phyloP scores from a whole-genome alignment of 2,329 filamentous ascomycete species.

The Talaromyces sp. region DNA sequence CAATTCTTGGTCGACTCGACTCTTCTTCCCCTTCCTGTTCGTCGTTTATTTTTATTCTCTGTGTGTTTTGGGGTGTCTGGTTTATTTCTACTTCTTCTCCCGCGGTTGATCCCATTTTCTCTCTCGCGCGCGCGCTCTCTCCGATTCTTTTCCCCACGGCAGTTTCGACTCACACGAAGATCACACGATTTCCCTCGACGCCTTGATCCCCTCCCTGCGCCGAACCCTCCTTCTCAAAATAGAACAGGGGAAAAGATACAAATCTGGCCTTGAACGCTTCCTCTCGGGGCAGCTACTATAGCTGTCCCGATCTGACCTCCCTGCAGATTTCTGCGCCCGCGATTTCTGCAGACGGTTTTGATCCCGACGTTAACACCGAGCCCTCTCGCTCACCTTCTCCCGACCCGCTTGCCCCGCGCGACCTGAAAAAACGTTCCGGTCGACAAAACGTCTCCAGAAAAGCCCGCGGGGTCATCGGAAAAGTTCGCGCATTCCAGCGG shows the following conservation, averaged over 20 bases:
- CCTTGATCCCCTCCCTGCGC: background rate
- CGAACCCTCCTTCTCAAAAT: background rate
- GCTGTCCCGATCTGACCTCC: conserved; percentile 47
- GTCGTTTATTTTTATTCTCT: background rate
- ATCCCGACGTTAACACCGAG: conserved; percentile 32
- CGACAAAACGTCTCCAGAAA: conserved; percentile 40
- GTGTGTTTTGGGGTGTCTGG: too few species aligned
- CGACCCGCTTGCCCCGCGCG: conserved; percentile 33
- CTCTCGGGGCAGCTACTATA: conserved; percentile 45
- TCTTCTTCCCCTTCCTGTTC: too few species aligned
- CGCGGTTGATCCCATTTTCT: too few species aligned
- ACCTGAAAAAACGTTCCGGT: conserved; percentile 35
- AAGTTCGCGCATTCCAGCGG: conserved; percentile 44
- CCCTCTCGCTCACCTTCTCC: conserved; percentile 37
- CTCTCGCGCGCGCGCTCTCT: too few species aligned
- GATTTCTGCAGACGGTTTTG: conserved; percentile 25
- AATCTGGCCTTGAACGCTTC: conserved; percentile 45
- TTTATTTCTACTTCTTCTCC: too few species aligned
- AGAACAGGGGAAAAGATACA: conserved; percentile 28
- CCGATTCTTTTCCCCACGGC: background rate
- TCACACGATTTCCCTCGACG: conserved; percentile 3
- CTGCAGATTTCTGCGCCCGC: conserved; percentile 33
- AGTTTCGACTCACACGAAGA: background rate
- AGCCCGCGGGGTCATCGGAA: conserved; percentile 45
- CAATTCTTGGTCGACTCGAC: too few species aligned